Evolutionary conservation across 2,329 filamentous ascomycete species (phyloP).

Genomic region (Alternaria solani): DNA sequence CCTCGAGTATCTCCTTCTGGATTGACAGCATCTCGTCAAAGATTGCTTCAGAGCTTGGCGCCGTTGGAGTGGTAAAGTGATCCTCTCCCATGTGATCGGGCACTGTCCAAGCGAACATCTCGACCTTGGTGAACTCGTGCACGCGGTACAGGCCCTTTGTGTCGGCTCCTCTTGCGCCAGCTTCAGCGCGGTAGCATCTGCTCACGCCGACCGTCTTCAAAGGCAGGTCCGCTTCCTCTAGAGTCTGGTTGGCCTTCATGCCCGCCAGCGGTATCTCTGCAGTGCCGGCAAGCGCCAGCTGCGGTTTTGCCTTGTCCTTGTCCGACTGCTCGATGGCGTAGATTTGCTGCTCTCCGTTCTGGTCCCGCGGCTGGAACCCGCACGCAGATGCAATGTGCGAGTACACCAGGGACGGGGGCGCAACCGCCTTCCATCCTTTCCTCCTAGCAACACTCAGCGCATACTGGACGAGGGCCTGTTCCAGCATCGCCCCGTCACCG

Average conservation of each 20-base stretch:
- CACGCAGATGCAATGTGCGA: slow-evolving; percentile 88
- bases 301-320: slow-evolving; percentile 68
- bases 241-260: slow-evolving; percentile 78
- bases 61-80: slow-evolving; percentile 38
- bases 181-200: slow-evolving; percentile 95
- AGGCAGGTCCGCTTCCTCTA: slow-evolving; percentile 73
- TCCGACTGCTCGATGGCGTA: slow-evolving; percentile 77
- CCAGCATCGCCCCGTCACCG: slow-evolving; percentile 91
- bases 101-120: slow-evolving; percentile 91
- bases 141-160: slow-evolving; percentile 96
- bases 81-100: slow-evolving; percentile 57
- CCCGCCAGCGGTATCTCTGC: slow-evolving; percentile 94
- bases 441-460: slow-evolving; percentile 76
- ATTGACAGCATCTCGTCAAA: slow-evolving; percentile 89
- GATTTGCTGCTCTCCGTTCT: slow-evolving; percentile 89
- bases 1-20: slow-evolving; percentile 81
- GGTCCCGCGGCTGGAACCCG: slow-evolving; percentile 92
- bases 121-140: slow-evolving; percentile 98
- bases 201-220: slow-evolving; percentile 83
- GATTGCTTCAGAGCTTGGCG: slow-evolving; percentile 61
- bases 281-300: slow-evolving; percentile 82
- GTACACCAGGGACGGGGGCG: slow-evolving; percentile 91
- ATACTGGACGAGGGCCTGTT: slow-evolving; percentile 91
- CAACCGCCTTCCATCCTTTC: slow-evolving; percentile 79
- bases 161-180: slow-evolving; percentile 85